Evolutionary conservation across 495 filamentous ascomycete species (phyloP).

Genomic region (Penicillium robsamsonii): DNA sequence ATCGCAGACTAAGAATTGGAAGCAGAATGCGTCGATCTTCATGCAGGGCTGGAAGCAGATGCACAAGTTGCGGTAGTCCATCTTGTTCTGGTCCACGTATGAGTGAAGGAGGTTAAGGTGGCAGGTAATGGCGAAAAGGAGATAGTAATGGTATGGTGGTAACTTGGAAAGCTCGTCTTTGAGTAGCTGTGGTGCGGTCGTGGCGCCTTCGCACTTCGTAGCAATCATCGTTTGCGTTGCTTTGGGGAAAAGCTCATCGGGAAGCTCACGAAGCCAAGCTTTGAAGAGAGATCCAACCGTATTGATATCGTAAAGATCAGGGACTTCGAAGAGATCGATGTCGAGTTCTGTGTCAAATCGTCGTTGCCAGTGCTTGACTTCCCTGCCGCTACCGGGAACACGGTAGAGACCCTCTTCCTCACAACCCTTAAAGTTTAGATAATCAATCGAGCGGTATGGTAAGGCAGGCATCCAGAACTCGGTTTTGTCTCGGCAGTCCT

Average conservation of each 20-base stretch:
- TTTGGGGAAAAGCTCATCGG: slow-evolving; percentile 86
- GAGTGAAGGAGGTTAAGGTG: slow-evolving; percentile 84
- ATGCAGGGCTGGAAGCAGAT: slow-evolving; percentile 95
- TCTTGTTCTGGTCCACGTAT: slow-evolving; percentile 86
- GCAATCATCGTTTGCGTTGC: slow-evolving; percentile 70
- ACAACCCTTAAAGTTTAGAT: slow-evolving; percentile 84
- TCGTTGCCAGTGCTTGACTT: slow-evolving; percentile 84
- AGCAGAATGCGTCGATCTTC: slow-evolving; percentile 86
- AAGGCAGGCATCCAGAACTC: slow-evolving; percentile 97
- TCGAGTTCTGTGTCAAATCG: slow-evolving; percentile 86
- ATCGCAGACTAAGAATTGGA: slow-evolving; percentile 86
- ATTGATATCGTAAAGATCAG: slow-evolving; percentile 88
- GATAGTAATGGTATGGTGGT: slow-evolving; percentile 91
- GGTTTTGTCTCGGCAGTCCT: slow-evolving; percentile 84
- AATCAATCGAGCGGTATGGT: slow-evolving; percentile 89
- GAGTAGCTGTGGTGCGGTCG: slow-evolving; percentile 72
- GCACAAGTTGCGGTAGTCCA: slow-evolving; percentile 88
- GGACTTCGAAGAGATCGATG: slow-evolving; percentile 78
- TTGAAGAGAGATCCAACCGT: slow-evolving; percentile 91
- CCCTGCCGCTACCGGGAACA: slow-evolving; percentile 76
- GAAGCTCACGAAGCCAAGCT: slow-evolving; percentile 89
- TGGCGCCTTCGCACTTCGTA: slow-evolving; percentile 69
- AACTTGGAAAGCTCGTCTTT: slow-evolving; percentile 88
- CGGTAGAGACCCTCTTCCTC: slow-evolving; percentile 90
- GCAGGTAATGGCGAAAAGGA: slow-evolving; percentile 92